A percentile compares a stretch with the other conserved stretches of the same genome.
Conservation (phyloP, 768 basidiomycete species). For the Crucibulum laeve region DNA sequence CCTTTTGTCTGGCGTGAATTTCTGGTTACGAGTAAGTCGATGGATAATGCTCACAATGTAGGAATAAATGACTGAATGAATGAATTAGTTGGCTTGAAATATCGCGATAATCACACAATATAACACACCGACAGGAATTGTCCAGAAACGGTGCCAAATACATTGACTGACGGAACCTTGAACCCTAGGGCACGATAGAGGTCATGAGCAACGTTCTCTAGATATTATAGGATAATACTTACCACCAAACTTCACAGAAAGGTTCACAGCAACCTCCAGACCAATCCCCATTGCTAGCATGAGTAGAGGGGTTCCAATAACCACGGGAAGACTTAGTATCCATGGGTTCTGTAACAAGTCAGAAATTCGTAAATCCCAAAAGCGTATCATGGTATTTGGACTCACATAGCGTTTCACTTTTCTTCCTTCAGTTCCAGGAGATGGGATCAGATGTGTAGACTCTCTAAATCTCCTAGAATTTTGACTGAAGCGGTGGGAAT, state of each 20-base stretch:
- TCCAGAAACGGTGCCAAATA: constrained; percentile 40
- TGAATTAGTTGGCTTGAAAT: constrained; percentile 1
- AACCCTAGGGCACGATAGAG: too few relatives aligned
- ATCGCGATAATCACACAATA: background rate
- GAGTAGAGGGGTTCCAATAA: too few relatives aligned
- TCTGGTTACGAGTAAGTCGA: background rate
- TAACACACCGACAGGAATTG: constrained; percentile 39
- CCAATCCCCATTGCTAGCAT: too few relatives aligned
- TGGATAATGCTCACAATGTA: constrained; percentile 28
- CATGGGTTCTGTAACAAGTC: constrained; percentile 24
- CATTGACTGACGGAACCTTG: too few relatives aligned
- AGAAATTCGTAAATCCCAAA: background rate
- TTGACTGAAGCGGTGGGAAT: constrained; percentile 9
- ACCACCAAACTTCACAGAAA: too few relatives aligned
- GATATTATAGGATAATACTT: too few relatives aligned
- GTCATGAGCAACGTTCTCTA: too few relatives aligned
- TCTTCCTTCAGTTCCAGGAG: constrained; percentile 27
- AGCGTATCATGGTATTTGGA: constrained; percentile 1
- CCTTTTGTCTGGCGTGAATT: constrained; percentile 13
- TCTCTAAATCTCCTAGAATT: constrained; percentile 34
- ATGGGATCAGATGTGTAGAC: constrained; percentile 46
- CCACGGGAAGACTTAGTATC: constrained; percentile 27
- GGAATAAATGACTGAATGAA: constrained; percentile 55
- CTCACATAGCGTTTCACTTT: constrained; percentile 41
- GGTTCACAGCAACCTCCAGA: too few relatives aligned